Base-by-base conservation (phyloP, 805 yeast species). In the Metschnikowia koreensis region DNA sequence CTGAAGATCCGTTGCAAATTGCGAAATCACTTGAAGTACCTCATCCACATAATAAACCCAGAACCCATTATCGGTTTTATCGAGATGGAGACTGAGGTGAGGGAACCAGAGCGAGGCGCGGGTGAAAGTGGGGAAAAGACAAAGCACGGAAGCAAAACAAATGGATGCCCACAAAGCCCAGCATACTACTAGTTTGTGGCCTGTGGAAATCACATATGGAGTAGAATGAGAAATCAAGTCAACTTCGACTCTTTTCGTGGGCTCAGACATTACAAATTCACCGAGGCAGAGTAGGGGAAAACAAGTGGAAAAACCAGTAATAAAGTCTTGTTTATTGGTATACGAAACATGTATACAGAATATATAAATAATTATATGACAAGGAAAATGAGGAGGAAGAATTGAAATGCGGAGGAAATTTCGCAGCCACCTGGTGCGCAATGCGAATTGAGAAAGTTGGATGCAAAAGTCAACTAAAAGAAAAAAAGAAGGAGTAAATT, bases 1-100 rank as follows among this genome's bases (percentile, higher is more conserved):
- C 33, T 50, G 47, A 45, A 79, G 67, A 54, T 79, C 81, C 36
- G 73, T 70, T 3, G 80, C 79, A 45, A 76, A 65, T 53, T 73
- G 75, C 6, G 81, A 73, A 29, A 79, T 56, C 47, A 77, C 67
- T 50, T 71, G 73, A 44, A 78, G 61, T 11, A 76, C 76, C 49
- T 77, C 81, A 46, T 70, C 64, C 7, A 77, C 57, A 27, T 58
- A 71, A 16, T 45, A 33, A 48, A 61, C 56, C 28, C 79, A 74
- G n/a, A 64, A 60, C 1, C 66, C 60, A 2, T 75, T 62, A 37
- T 68, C 66, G 47, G 73, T 75, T 13, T 66, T 63, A 41, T 56
- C 56, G 17, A 76, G 65, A 44, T 73, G 73, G 22, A 81, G 59
- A 22, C 73, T 70, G 27, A 73, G 62, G 43, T 76, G 81, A 0